These are phyloP conservation scores for Cucurbitaria berberidis DNA, from an alignment of 2,329 filamentous ascomycete species.

Conservation along the genomic window DNA sequence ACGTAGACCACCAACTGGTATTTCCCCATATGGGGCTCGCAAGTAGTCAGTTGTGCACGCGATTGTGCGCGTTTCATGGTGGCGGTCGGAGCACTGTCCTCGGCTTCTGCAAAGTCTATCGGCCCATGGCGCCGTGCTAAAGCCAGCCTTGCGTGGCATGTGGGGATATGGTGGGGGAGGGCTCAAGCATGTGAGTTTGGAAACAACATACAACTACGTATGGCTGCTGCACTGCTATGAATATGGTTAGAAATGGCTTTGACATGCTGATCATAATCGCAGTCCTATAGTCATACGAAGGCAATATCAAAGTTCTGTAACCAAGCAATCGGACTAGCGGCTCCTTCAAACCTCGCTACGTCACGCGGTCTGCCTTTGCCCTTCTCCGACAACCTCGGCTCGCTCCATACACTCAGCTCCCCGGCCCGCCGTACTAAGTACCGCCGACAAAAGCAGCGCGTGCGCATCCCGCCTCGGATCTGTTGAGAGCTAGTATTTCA, in stretches of 20 bases:
- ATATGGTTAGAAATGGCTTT: neutral
- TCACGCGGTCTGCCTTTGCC: slow-evolving; percentile 13
- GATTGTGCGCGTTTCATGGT: neutral
- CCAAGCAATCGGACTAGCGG: slow-evolving; percentile 12
- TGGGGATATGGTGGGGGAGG: neutral
- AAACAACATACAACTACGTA: no score
- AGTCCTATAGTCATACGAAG: neutral
- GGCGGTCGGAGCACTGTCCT: neutral
- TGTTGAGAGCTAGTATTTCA: slow-evolving; percentile 22
- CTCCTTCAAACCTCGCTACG: neutral
- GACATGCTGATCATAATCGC: neutral
- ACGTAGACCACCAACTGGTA: neutral
- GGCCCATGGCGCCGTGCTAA: neutral
- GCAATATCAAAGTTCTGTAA: neutral
- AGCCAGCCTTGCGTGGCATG: neutral
- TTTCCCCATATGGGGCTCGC: neutral
- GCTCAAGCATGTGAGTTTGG: neutral
- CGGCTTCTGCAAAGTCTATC: neutral
- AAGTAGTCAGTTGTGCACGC: neutral
- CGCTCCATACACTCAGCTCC: slow-evolving; percentile 17
- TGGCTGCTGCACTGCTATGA: no score
- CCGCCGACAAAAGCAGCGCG: slow-evolving; percentile 24
- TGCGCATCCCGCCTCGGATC: slow-evolving; percentile 30
- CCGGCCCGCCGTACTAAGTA: slow-evolving; percentile 18
- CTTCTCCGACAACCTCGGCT: slow-evolving; percentile 25